Percentiles rank a stretch among this genome's conserved stretches.
Conservation (phyloP, 177 flowering plant species). For the Vitis hybrid region DNA sequence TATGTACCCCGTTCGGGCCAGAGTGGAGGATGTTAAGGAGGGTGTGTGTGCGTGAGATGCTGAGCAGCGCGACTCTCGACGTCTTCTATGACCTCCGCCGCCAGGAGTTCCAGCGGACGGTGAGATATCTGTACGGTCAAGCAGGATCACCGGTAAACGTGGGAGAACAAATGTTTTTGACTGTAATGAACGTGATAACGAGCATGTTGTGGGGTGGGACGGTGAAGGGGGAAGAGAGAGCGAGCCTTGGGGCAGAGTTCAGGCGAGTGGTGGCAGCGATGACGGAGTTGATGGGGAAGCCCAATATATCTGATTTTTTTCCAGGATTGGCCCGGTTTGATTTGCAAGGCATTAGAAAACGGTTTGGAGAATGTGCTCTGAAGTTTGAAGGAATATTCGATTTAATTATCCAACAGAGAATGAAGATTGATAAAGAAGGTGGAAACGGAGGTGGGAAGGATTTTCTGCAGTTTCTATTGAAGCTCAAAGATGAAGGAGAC, state of each 20-base stretch:
- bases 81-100: slow-evolving; percentile 37
- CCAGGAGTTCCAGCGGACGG: slow-evolving; percentile 32
- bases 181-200: slow-evolving; percentile 40
- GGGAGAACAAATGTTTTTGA: slow-evolving; percentile 48
- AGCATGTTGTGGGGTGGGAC: slow-evolving; percentile 69
- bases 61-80: slow-evolving; percentile 40
- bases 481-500: slow-evolving; percentile 40
- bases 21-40: slow-evolving; percentile 54
- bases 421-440: slow-evolving; percentile 11
- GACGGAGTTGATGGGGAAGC: slow-evolving; percentile 33
- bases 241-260: slow-evolving; percentile 45
- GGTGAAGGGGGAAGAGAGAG: slow-evolving; percentile 36
- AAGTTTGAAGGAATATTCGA: slow-evolving; percentile 46
- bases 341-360: slow-evolving; percentile 45
- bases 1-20: slow-evolving; percentile 45
- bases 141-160: slow-evolving; percentile 37
- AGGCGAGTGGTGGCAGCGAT: slow-evolving; percentile 30
- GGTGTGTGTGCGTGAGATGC: slow-evolving; percentile 46
- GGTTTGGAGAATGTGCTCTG: slow-evolving; percentile 12
- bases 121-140: slow-evolving; percentile 19
- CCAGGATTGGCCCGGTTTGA: slow-evolving; percentile 56
- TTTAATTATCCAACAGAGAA: slow-evolving; percentile 30
- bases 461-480: slow-evolving; percentile 43
- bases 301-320: slow-evolving; percentile 63
- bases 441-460: slow-evolving; percentile 25